Evolutionary conservation across 2,329 filamentous ascomycete species (phyloP).

Genomic region (Talaromyces pinophilus): DNA sequence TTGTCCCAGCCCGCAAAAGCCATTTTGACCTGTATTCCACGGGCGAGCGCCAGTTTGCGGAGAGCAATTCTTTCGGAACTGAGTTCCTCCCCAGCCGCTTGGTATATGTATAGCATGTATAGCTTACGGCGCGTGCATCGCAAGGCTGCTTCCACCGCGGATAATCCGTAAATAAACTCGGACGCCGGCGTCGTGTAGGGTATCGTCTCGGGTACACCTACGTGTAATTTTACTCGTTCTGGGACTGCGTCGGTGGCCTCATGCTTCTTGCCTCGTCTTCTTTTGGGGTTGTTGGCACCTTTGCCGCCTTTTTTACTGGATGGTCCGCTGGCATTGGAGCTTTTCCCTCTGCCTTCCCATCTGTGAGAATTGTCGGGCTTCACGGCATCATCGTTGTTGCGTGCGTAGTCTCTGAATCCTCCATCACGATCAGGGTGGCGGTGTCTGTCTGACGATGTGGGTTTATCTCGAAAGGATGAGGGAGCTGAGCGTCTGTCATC

Average conservation of each 20-base stretch:
- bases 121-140: slow-evolving; percentile 68
- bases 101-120: slow-evolving; percentile 81
- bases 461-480: not conserved
- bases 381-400: not conserved
- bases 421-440: not conserved
- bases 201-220: slow-evolving; percentile 49
- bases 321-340: not conserved
- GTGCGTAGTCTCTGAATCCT: not conserved
- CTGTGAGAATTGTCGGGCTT: not conserved
- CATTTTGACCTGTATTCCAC: slow-evolving; percentile 57
- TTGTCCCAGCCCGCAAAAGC: slow-evolving; percentile 65
- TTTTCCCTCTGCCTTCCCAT: not conserved
- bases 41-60: slow-evolving; percentile 43
- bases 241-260: slow-evolving; percentile 31
- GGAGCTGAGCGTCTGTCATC: not conserved
- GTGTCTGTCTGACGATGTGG: not conserved
- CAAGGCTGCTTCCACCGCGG: slow-evolving; percentile 77
- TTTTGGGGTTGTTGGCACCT: slow-evolving; percentile 8
- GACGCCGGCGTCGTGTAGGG: slow-evolving; percentile 83
- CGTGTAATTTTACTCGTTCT: slow-evolving; percentile 37
- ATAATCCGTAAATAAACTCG: slow-evolving; percentile 85
- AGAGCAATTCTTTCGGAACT: slow-evolving; percentile 43
- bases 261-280: slow-evolving; percentile 17
- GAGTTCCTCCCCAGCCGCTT: slow-evolving; percentile 56
- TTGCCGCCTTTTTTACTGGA: slow-evolving; percentile 6